Percentiles rank a stretch among this genome's conserved stretches.
These are phyloP conservation scores for Dioscorea alata DNA, from an alignment of 106 monocot genomes.

Conservation along the genomic window DNA sequence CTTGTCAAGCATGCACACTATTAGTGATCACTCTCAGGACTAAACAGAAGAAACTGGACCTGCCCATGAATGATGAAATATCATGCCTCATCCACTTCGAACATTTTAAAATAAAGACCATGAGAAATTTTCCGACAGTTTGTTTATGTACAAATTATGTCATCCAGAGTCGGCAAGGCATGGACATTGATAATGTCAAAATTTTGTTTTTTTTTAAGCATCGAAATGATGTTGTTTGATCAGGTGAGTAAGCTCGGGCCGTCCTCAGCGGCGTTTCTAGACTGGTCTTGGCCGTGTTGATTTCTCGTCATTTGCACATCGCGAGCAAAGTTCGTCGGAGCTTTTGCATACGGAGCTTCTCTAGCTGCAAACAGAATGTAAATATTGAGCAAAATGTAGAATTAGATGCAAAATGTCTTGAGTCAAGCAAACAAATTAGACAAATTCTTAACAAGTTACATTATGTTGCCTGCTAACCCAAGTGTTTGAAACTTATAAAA, in stretches of 20 bases:
- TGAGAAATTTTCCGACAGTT: too few relatives aligned
- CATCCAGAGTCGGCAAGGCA: too few relatives aligned
- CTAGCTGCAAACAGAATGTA: constrained; percentile 47
- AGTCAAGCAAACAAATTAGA: constrained; percentile 1
- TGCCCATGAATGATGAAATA: constrained; percentile 12
- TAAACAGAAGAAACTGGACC: constrained; percentile 37
- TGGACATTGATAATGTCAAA: too few relatives aligned
- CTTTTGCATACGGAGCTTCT: constrained; percentile 93
- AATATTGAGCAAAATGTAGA: constrained; percentile 27
- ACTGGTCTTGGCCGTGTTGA: constrained; percentile 47
- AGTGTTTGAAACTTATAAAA: too few relatives aligned
- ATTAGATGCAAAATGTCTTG: constrained; percentile 10
- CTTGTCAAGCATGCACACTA: constrained; percentile 50
- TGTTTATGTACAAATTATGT: too few relatives aligned
- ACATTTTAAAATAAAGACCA: not conserved
- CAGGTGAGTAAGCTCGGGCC: constrained; percentile 35
- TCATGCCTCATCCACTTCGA: too few relatives aligned
- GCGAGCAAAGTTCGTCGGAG: constrained; percentile 47
- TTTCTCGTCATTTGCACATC: constrained; percentile 81
- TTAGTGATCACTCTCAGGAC: constrained; percentile 57
- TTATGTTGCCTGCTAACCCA: too few relatives aligned
- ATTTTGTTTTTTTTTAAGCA: too few relatives aligned
- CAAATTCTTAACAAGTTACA: not conserved
- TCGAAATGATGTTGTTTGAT: not conserved
- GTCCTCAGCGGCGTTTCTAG: constrained; percentile 31